Percentiles rank a stretch among this genome's conserved stretches.
Evolutionary conservation across 305 asterid genomes (phyloP).

Genomic region (Ilex paraguariensis): DNA sequence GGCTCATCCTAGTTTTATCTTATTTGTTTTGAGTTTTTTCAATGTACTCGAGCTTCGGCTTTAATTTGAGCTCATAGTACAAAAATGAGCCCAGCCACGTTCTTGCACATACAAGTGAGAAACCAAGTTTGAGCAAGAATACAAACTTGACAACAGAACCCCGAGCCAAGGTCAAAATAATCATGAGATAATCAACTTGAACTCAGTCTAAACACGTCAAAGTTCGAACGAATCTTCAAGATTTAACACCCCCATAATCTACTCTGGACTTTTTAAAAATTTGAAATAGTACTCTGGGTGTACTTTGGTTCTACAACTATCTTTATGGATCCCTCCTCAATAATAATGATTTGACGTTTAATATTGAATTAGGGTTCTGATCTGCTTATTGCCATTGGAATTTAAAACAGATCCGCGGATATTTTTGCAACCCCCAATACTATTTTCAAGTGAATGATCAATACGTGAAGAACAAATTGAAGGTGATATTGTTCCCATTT

Average conservation of each 20-base stretch:
- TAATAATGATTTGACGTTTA: background rate
- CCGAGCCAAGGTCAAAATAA: too few species aligned
- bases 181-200: too few species aligned
- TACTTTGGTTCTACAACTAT: background rate
- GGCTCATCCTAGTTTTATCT: too few species aligned
- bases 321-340: background rate
- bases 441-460: slow-evolving; percentile 61
- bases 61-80: too few species aligned
- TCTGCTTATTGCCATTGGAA: background rate
- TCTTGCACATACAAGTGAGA: too few species aligned
- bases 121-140: too few species aligned
- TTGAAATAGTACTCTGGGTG: background rate
- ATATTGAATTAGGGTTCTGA: background rate
- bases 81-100: too few species aligned
- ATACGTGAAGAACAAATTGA: slow-evolving; percentile 53
- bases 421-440: slow-evolving; percentile 40
- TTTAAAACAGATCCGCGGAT: slow-evolving; percentile 30
- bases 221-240: background rate
- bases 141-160: too few species aligned
- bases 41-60: too few species aligned
- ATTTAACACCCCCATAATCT: background rate
- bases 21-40: too few species aligned
- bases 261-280: background rate
- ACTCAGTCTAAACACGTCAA: background rate
- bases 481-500: slow-evolving; percentile 54